Base-by-base conservation (phyloP, 441 rosid genomes). In the Populus trichocarpa region DNA sequence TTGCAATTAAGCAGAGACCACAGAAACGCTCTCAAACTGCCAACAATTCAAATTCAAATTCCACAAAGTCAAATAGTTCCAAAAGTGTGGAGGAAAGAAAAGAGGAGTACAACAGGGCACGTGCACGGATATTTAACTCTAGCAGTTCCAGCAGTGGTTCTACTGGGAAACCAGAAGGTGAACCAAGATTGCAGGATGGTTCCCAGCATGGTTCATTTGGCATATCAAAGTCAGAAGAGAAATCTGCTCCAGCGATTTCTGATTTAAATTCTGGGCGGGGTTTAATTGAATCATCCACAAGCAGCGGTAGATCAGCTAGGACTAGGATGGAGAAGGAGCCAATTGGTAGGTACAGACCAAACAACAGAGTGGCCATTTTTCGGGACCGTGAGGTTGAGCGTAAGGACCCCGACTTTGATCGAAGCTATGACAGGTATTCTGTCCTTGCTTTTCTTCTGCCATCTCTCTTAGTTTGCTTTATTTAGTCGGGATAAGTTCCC, bases 41-140 rank as follows among this genome's bases (percentile, higher is more conserved):
- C 9, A 74, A 75, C 75, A 79, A 73, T 78, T 83, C 81, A 50
- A 84, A 82, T 78, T 87, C 89, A 67, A 85, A 84, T 79, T 88
- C 92, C n/a, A 14, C 33, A 5, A 91, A 90, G 78, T 11, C 86
- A 42, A 90, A 85, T 81, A 86, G 77, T 81, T 76, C 89, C 67
- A 92, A 87, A 84, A 92, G 93, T 70, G 92, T 92, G 78, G 97
- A 92, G 79, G 97, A 92, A 84, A 91, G 97, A 66, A 92, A 92
- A 82, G 97, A 92, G 80, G 97, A 92, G 74, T 92, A 92, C 81
- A 92, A 91, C 80, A 82, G 83, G 80, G 97, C 97, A 71, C 95
- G 97, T 38, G 97, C 93, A 26, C 84, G 97, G 72, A 92, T 92
- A 81, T 92, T 92, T 80, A 92, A 83, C 76, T 87, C 89, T 22